Base-by-base conservation (phyloP, 768 basidiomycete species). In the Mycena vulgaris region DNA sequence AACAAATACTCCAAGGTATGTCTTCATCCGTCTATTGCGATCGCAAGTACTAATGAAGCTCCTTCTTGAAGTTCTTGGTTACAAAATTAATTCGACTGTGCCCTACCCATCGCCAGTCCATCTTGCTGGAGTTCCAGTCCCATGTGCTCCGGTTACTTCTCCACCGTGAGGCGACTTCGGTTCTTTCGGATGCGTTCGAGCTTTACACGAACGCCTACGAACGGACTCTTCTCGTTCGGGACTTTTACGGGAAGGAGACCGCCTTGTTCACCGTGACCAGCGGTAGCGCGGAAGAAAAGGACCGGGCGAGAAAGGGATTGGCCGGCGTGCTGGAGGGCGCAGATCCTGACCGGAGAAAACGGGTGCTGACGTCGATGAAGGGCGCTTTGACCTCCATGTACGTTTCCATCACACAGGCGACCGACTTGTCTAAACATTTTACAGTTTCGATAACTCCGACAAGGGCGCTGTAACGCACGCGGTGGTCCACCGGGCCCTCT, bases 241-340 rank as follows among this genome's bases (percentile, higher is more conserved):
- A 96, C 69, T 95, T 98, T 71, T 98, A 96, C 73, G 96, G 96
- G 17, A 94, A 93, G 78, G 96, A 98, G 79, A 92, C 91, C 0
- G 83, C 87, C 3, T 81, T 98, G 33, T 95, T 97, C 80, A 84
- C 81, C 8, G 73, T 87, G 8, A 88, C 84, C 0, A 82, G 77
- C 23, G 90, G 89, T 17, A 90, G 87, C 51, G 87, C 85, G 0
- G 87, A 87, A 57, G 90, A 92, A 53, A 91, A 90, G 77, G 92
- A 89, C 70, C 81, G 82, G 17, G 87, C 89, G 6, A 91, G 88
- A 78, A 89, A 87, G 69, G 93, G 94, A 0, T 80, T 97, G 52
- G 83, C 83, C 19, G 93, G 91, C 1, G 82, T 95, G 3, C 79
- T 97, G 48, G 90, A 91, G 35, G 89, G 87, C 0, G 84, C 85